phyloP scores from a whole-genome alignment of 2,329 filamentous ascomycete species.

The Stagonosporopsis vannaccii region DNA sequence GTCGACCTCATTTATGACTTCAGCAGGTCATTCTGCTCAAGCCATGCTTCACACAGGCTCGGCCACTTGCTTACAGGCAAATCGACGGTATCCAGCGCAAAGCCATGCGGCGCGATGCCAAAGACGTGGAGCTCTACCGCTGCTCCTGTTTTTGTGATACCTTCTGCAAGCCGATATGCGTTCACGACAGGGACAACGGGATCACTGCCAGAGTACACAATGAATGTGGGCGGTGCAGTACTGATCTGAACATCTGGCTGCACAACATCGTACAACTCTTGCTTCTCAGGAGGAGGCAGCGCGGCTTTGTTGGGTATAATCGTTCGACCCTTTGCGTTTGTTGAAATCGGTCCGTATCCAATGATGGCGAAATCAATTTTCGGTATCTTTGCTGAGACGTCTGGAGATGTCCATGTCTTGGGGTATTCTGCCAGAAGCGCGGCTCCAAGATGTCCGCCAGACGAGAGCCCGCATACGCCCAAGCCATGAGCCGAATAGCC shows the following conservation, averaged over 20 bases:
- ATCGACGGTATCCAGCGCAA: slow-evolving; percentile 25
- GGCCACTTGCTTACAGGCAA: slow-evolving; percentile 26
- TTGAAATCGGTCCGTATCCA: slow-evolving; percentile 30
- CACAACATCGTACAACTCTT: slow-evolving; percentile 26
- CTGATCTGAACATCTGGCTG: slow-evolving; percentile 29
- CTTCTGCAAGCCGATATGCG: slow-evolving; percentile 28
- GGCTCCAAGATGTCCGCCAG: slow-evolving; percentile 30
- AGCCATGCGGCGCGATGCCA: slow-evolving; percentile 31
- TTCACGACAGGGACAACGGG: slow-evolving; percentile 27
- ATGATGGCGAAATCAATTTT: slow-evolving; percentile 27
- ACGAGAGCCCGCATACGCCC: slow-evolving; percentile 27
- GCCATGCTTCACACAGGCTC: slow-evolving; percentile 26
- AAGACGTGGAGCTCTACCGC: slow-evolving; percentile 30
- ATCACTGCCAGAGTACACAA: slow-evolving; percentile 30
- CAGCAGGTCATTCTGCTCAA: slow-evolving; percentile 22
- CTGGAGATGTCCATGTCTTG: slow-evolving; percentile 16
- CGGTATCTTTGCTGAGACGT: neutral
- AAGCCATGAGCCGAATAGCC: slow-evolving; percentile 2
- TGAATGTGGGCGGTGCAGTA: slow-evolving; percentile 21
- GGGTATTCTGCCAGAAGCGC: slow-evolving; percentile 25
- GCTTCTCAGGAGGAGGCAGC: slow-evolving; percentile 26
- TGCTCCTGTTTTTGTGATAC: slow-evolving; percentile 12
- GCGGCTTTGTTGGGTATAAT: slow-evolving; percentile 24
- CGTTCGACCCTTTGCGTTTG: slow-evolving; percentile 28
- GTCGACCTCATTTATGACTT: neutral